Percentiles rank a stretch among this genome's conserved stretches.
phyloP scores from a whole-genome alignment of 1,139 yeast species.

The Debaryomyces sp. region DNA sequence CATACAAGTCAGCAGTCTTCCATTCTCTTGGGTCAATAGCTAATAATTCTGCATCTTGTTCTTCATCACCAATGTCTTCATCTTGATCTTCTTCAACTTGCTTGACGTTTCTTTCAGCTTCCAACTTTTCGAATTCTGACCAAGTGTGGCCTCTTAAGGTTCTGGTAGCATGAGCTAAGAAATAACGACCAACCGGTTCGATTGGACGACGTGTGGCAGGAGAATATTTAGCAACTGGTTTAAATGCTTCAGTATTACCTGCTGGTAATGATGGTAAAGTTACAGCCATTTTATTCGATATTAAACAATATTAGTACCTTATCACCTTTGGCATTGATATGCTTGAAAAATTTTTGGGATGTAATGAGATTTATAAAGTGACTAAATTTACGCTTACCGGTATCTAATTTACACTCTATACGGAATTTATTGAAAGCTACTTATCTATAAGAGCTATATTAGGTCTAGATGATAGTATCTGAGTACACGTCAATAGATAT shows the following conservation, averaged over 20 bases:
- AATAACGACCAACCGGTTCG: constrained; percentile 96
- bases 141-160: constrained; percentile 96
- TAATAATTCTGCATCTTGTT: constrained; percentile 80
- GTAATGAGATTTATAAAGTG: constrained; percentile 12
- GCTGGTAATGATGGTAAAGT: constrained; percentile 46
- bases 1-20: constrained; percentile 95
- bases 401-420: constrained; percentile 1
- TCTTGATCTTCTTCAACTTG: constrained; percentile 68
- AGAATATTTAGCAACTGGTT: constrained; percentile 54
- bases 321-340: not conserved
- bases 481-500: not conserved
- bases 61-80: constrained; percentile 74
- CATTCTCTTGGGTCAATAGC: constrained; percentile 96
- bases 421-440: not conserved
- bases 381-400: constrained; percentile 6
- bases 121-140: constrained; percentile 94
- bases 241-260: constrained; percentile 54
- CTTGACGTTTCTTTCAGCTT: constrained; percentile 87
- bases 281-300: constrained; percentile 28
- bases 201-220: constrained; percentile 81
- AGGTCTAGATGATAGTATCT: not conserved
- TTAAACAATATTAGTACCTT: constrained; percentile 3
- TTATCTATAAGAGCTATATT: not conserved
- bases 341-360: constrained; percentile 23
- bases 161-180: constrained; percentile 96